phyloP scores from a whole-genome alignment of 225 moss, liverwort and hornwort species.

The Physcomitrellopsis africana region DNA sequence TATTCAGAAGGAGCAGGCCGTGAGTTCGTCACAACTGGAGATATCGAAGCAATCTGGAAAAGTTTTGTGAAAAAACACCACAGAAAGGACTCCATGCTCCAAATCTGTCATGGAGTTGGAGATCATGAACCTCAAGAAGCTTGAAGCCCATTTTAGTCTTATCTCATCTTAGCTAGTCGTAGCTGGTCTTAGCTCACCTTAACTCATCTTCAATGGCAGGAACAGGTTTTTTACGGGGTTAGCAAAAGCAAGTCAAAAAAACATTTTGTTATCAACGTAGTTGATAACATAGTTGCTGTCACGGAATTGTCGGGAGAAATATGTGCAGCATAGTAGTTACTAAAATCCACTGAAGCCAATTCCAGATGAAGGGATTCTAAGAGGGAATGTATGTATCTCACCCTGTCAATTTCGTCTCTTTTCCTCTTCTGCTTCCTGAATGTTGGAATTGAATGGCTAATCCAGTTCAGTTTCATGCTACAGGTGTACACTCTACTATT shows the following conservation, averaged over 20 bases:
- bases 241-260: background rate
- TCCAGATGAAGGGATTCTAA: background rate
- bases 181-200: background rate
- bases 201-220: background rate
- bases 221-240: conserved; percentile 5
- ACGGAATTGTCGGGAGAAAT: background rate
- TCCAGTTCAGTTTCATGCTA: background rate
- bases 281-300: background rate
- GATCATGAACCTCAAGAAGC: conserved; percentile 23
- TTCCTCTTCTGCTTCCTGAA: conserved; percentile 4
- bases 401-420: background rate
- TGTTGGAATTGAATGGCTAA: background rate
- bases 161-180: no score
- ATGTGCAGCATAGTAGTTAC: background rate
- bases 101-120: conserved; percentile 24
- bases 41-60: conserved; percentile 35
- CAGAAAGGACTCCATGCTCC: background rate
- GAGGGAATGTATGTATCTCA: background rate
- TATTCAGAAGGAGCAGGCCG: conserved; percentile 28
- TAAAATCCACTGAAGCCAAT: no score
- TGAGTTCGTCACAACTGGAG: conserved; percentile 32
- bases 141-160: no score
- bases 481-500: background rate
- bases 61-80: conserved; percentile 8
- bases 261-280: background rate